phyloP scores from a whole-genome alignment of 306 rosid genomes.

The Sesbania bispinosa region DNA sequence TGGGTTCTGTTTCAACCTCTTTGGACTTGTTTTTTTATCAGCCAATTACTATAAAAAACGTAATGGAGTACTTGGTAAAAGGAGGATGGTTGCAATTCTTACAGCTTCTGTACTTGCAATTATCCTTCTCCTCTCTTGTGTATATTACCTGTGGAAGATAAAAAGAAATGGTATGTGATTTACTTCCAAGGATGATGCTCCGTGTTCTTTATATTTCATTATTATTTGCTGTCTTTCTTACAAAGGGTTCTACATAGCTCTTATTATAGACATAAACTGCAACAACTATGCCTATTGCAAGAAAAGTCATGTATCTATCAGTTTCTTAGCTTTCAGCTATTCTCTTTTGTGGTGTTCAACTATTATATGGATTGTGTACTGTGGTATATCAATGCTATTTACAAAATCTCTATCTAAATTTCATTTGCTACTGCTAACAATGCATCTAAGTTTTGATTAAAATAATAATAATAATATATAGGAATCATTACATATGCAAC shows the following conservation, averaged over 20 bases:
- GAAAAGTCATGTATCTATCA: neutral
- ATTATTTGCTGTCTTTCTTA: neutral
- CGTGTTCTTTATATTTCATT: neutral
- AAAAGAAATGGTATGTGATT: slow-evolving; percentile 12
- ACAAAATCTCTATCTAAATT: too few relatives aligned
- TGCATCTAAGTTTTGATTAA: too few relatives aligned
- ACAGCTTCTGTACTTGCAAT: neutral
- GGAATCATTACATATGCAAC: too few relatives aligned
- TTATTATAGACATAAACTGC: too few relatives aligned
- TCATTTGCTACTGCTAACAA: too few relatives aligned
- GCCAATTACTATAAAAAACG: slow-evolving; percentile 15
- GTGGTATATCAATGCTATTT: too few relatives aligned
- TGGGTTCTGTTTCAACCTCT: neutral
- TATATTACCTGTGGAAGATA: neutral
- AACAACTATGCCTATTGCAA: too few relatives aligned
- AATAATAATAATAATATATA: too few relatives aligned
- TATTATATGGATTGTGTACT: neutral
- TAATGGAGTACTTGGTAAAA: neutral
- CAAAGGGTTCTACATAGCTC: neutral
- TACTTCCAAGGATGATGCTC: too few relatives aligned
- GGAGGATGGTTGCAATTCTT: neutral
- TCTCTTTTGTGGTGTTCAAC: neutral
- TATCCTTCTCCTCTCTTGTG: neutral
- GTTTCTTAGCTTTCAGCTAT: neutral
- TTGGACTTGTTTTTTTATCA: slow-evolving; percentile 18